Base-by-base conservation (phyloP, 2,329 filamentous ascomycete species). In the Metarhizium anisopliae region DNA sequence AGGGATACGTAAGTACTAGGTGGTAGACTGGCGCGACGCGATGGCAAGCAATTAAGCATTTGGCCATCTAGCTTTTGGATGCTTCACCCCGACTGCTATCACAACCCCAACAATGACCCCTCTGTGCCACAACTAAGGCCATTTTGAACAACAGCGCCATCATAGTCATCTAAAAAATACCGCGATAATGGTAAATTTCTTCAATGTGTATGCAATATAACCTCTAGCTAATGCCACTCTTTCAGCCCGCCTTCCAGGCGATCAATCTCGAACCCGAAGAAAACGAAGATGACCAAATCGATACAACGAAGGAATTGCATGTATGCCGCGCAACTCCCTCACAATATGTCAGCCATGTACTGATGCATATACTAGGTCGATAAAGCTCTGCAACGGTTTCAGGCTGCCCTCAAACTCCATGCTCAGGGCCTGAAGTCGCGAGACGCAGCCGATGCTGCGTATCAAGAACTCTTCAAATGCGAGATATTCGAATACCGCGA, bases 251-350 rank as follows among this genome's bases (percentile, higher is more conserved):
- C 64, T 97, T 95, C 74, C 84, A 87, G 65, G 90, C 93, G 54
- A 85, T 96, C 71, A 99, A 99, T 69, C 83, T 97, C 72, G 92
- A 96, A 72, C 88, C 90, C 10, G 94, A 96, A 73, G 90, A 95
- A 66, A 89, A 90, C 56, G 77, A 87, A 60, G 91, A 96, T 67
- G 90, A 95, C 64, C 92, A 96, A 72, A 77, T 96, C 66, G 94
- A 99, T 69, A 91, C 94, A 65, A 96, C 92, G 38, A 94, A 93
- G 69, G 93, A 97, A 71, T 85, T 99, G 53, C 92, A 96, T 66
- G 82, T 83, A 60, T 50, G 70, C 64, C 30, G 16, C 50, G 20
- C 25, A n/a, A 36, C n/a, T 18, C 36, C 6, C 4, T 29, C 10
- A 30, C 20, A 30, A n/a, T 16, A 16, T 29, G 13, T 16, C 6